Evolutionary conservation across 768 basidiomycete species (phyloP), one percentile per base, ranked within the genome.

Genomic region (Melanogaster broomeanus): DNA sequence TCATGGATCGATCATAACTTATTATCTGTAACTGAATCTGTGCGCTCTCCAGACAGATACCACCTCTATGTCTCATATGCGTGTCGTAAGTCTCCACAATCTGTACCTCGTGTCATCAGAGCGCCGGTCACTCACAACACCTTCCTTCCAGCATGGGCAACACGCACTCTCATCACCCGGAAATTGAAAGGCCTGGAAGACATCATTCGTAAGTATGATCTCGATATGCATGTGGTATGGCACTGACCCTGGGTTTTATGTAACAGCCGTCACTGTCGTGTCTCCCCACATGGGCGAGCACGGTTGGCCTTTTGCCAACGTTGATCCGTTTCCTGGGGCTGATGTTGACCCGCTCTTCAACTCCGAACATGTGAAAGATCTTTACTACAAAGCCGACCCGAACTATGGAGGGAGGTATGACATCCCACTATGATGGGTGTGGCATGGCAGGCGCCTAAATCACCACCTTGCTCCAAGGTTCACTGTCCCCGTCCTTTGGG

Each of bases 401-500:
- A 62, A 84, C 48, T 97, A 92, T 61, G 58, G 60, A 3, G 92
- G 91, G 45, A 78, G 87, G 85, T 85, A 58, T 13, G 74, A 60
- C 18, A 21, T 44, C 21, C n/a, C 34, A 34, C 47, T 34, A 42
- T 25, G 21, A 22, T 33, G 4, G 16, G 15, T 2, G 42, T 11
- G 13, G 3, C 22, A 27, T n/a, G 7, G 3, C 34, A 44, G 15
- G 3, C 21, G n/a, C 27, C 30, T 48, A 5, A 30, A n/a, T 22
- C 16, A 6, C 31, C 10, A 19, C 39, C 16, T 12, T 22, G 2
- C 6, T 42, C 12, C 25, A 48, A 83, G 88, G 34, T 93, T 92
- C 75, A 93, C 93, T 2, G 90, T 93, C 9, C 94, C 94, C 6
- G 71, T 93, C 30, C 76, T 99, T 6, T 99, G 93, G 91, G 97